phyloP scores from a whole-genome alignment of 2,329 filamentous ascomycete species.

The Colletotrichum scovillei region DNA sequence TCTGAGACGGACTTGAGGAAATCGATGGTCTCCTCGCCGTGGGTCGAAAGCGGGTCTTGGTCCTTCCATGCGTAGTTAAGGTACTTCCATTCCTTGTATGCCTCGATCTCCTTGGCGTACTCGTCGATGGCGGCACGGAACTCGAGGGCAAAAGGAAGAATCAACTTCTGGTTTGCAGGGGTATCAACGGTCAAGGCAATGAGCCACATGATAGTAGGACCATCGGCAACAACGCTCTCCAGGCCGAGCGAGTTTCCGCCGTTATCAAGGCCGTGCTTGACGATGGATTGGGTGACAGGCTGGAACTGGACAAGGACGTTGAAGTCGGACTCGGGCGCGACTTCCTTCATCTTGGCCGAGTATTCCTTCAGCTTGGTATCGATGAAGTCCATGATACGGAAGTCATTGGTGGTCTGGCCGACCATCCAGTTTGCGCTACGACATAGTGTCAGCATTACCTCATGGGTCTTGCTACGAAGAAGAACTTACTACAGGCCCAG shows the following conservation, averaged over 20 bases:
- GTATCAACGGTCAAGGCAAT: conserved; percentile 52
- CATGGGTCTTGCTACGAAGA: background rate
- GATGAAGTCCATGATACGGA: conserved; percentile 45
- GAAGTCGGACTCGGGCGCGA: conserved; percentile 39
- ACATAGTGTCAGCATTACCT: conserved; percentile 7
- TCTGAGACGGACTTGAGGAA: conserved; percentile 42
- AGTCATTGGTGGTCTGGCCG: conserved; percentile 42
- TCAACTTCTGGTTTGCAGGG: conserved; percentile 45
- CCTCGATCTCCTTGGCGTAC: conserved; percentile 42
- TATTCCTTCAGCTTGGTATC: conserved; percentile 44
- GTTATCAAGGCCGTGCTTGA: conserved; percentile 36
- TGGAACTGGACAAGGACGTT: conserved; percentile 39
- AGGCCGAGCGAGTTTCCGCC: conserved; percentile 49
- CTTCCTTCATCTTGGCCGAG: conserved; percentile 41
- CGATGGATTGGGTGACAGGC: conserved; percentile 45
- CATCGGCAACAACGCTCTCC: conserved; percentile 47
- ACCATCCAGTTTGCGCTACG: conserved; percentile 46
- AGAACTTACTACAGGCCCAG: conserved; percentile 40
- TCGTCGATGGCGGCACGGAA: conserved; percentile 67
- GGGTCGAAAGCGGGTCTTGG: conserved; percentile 51
- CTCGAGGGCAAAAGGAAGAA: conserved; percentile 60
- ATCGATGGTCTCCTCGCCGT: conserved; percentile 49
- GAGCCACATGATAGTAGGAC: conserved; percentile 50
- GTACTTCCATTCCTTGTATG: conserved; percentile 50
- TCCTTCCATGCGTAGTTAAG: conserved; percentile 56